phyloP scores from a whole-genome alignment of 495 filamentous ascomycete genomes.

The Oidiodendron maius region DNA sequence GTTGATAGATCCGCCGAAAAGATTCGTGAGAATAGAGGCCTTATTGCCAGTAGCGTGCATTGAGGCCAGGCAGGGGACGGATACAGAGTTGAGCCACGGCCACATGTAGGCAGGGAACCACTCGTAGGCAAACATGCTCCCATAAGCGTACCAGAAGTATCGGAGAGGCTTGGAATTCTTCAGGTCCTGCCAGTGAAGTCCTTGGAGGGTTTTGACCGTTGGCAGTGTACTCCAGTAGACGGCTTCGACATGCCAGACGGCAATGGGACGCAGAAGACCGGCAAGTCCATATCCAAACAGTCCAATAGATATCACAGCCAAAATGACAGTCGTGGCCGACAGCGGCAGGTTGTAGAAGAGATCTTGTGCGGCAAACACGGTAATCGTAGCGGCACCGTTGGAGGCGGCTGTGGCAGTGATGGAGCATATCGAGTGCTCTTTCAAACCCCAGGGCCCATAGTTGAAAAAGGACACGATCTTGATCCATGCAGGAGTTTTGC shows the following conservation, averaged over 20 bases:
- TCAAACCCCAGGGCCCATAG: slow-evolving; percentile 70
- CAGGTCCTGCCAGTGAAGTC: slow-evolving; percentile 20
- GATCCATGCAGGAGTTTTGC: slow-evolving; percentile 30
- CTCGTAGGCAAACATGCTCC: slow-evolving; percentile 40
- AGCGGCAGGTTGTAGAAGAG: slow-evolving; percentile 37
- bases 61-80: slow-evolving; percentile 49
- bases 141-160: slow-evolving; percentile 35
- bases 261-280: slow-evolving; percentile 45
- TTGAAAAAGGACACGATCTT: slow-evolving; percentile 35
- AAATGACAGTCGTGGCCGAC: slow-evolving; percentile 28
- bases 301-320: slow-evolving; percentile 35
- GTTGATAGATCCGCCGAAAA: slow-evolving; percentile 48
- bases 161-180: slow-evolving; percentile 32
- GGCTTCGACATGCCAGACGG: slow-evolving; percentile 47
- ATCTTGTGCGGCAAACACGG: slow-evolving; percentile 35
- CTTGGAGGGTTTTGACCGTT: slow-evolving; percentile 35
- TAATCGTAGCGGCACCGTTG: slow-evolving; percentile 26
- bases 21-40: slow-evolving; percentile 42
- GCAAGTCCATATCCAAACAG: slow-evolving; percentile 50
- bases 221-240: slow-evolving; percentile 37
- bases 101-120: slow-evolving; percentile 51
- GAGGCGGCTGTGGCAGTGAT: slow-evolving; percentile 56
- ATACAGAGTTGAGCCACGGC: slow-evolving; percentile 47
- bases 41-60: slow-evolving; percentile 26
- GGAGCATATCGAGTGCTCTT: slow-evolving; percentile 69